These are phyloP conservation scores for Debaryomyces robertsiae DNA, from an alignment of 1,139 yeast species.

Conservation along the genomic window DNA sequence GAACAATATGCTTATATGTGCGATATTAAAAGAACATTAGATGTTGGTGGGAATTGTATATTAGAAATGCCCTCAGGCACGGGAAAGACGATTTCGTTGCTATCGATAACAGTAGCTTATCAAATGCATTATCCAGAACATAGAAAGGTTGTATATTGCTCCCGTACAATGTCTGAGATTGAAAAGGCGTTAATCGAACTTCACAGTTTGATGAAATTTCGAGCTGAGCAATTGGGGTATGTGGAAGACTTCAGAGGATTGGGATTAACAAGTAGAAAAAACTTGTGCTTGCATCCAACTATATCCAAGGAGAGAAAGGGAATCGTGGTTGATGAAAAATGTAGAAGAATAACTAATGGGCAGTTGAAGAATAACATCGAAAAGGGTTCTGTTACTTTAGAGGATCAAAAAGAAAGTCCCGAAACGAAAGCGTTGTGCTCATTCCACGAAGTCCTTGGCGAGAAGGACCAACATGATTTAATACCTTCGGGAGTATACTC, in stretches of 20 bases:
- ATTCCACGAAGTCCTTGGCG: conserved; percentile 86
- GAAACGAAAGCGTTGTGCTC: conserved; percentile 55
- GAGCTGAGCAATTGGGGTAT: conserved; percentile 79
- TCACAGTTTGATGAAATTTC: conserved; percentile 81
- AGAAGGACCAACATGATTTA: conserved; percentile 81
- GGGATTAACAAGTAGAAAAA: conserved; percentile 92
- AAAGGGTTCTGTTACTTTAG: conserved; percentile 54
- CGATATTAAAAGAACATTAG: conserved; percentile 89
- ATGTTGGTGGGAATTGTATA: conserved; percentile 97
- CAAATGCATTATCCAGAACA: conserved; percentile 96
- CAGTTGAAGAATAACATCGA: conserved; percentile 71
- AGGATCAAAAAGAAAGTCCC: conserved; percentile 45
- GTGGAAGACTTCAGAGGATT: conserved; percentile 89
- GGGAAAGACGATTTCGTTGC: conserved; percentile 90
- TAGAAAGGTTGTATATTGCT: conserved; percentile 90
- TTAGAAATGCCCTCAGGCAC: conserved; percentile 99
- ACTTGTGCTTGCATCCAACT: conserved; percentile 86
- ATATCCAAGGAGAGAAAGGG: conserved; percentile 91
- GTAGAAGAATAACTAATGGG: conserved; percentile 93
- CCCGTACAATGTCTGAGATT: conserved; percentile 99
- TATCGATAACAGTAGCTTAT: conserved; percentile 90
- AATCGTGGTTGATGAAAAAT: conserved; percentile 91
- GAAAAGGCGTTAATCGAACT: conserved; percentile 97
- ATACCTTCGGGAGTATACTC: conserved; percentile 94
- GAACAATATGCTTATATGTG: conserved; percentile 98